These are phyloP conservation scores for Paradendryphiella salina DNA, from an alignment of 2,329 filamentous ascomycete genomes.

Conservation along the genomic window DNA sequence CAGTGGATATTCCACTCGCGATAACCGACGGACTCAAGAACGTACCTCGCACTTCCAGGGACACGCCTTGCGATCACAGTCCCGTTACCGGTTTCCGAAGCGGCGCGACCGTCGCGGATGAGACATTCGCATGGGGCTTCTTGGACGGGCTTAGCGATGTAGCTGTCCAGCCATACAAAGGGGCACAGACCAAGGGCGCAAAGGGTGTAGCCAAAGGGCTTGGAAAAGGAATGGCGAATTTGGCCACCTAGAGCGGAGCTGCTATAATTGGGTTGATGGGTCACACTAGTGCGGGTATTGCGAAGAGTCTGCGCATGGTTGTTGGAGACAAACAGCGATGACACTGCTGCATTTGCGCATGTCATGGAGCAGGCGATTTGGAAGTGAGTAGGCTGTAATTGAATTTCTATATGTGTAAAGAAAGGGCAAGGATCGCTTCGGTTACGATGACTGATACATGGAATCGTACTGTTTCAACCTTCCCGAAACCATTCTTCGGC, in stretches of 20 bases:
- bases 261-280: constrained; percentile 21
- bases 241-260: constrained; percentile 19
- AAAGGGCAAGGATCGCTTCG: no score
- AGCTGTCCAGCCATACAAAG: constrained; percentile 71
- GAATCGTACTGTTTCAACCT: constrained; percentile 27
- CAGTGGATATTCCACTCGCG: constrained; percentile 60
- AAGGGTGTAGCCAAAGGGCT: constrained; percentile 58
- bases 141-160: constrained; percentile 78
- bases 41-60: constrained; percentile 76
- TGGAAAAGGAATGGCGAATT: constrained; percentile 35
- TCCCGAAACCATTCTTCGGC: constrained; percentile 24
- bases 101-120: constrained; percentile 73
- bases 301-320: background rate
- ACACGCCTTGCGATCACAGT: constrained; percentile 70
- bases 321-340: no score
- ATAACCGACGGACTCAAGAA: constrained; percentile 78
- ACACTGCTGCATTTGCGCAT: no score
- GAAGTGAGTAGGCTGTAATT: no score
- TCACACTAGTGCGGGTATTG: constrained; percentile 15
- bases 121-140: constrained; percentile 71
- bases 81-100: constrained; percentile 73
- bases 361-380: no score
- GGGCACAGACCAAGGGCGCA: constrained; percentile 62
- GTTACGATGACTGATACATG: background rate
- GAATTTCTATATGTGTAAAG: no score